Evolutionary conservation across 352 stramenopile genomes (phyloP).

Genomic region (Paralagenidium karlingii): DNA sequence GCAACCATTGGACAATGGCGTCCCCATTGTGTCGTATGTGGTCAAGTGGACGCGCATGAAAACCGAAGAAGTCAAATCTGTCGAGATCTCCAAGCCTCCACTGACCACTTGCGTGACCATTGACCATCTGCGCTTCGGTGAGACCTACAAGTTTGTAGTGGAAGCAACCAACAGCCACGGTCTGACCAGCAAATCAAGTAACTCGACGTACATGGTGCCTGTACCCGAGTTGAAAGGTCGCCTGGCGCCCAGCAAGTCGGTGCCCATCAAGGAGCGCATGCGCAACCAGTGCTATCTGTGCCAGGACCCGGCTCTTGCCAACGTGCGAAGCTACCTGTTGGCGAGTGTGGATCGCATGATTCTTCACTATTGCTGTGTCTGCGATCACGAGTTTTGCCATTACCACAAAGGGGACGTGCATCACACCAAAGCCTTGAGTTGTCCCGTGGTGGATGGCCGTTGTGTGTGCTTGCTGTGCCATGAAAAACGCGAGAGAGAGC

Average conservation of each 20-base stretch:
- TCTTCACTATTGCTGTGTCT: conserved; percentile 9
- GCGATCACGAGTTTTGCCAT: conserved; percentile 10
- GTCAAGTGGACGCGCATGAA: conserved; percentile 2
- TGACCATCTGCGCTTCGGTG: conserved; percentile 3
- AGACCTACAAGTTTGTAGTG: conserved; percentile 11
- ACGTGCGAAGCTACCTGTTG: background rate
- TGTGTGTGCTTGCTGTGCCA: conserved; percentile 35
- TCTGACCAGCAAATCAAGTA: conserved; percentile 4
- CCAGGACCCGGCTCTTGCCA: conserved; percentile 3
- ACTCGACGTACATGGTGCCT: conserved; percentile 11
- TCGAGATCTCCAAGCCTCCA: conserved; percentile 6
- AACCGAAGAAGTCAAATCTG: conserved; percentile 5
- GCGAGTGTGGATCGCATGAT: conserved; percentile 1
- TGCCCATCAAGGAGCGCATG: too few species aligned
- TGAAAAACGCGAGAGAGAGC: conserved; percentile 12
- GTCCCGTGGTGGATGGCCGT: conserved; percentile 7
- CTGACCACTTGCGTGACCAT: conserved; percentile 4
- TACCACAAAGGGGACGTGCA: conserved; percentile 2
- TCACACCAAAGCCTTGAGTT: conserved; percentile 8
- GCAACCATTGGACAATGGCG: conserved; percentile 6
- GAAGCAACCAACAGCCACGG: conserved; percentile 9
- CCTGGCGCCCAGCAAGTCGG: background rate
- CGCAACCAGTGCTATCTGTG: conserved; percentile 12
- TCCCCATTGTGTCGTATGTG: conserved; percentile 10
- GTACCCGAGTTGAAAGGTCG: background rate